A percentile compares a stretch with the other conserved stretches of the same genome.
phyloP scores from a whole-genome alignment of 371 early-diverging fungal species.

The Lichtheimia corymbifera region DNA sequence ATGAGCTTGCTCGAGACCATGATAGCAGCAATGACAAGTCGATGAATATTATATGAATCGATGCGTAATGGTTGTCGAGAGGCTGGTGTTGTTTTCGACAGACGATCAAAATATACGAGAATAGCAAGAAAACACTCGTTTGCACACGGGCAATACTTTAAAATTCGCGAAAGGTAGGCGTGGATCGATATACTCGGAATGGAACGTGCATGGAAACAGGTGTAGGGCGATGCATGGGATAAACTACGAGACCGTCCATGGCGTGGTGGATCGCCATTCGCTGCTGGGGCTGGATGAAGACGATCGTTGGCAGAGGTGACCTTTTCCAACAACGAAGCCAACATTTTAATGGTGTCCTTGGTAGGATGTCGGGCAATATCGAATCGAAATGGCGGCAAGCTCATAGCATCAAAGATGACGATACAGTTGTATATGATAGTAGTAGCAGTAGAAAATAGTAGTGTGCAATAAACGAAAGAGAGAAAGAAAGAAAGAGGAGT shows the following conservation, averaged over 20 bases:
- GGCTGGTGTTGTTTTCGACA: conserved; percentile 49
- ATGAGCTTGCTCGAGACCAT: conserved; percentile 85
- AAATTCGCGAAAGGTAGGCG: conserved; percentile 82
- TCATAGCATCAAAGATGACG: conserved; percentile 13
- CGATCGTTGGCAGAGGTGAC: conserved; percentile 58
- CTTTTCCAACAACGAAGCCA: conserved; percentile 61
- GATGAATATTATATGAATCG: conserved; percentile 88
- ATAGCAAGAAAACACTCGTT: conserved; percentile 85
- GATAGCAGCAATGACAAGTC: conserved; percentile 81
- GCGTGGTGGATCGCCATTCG: conserved; percentile 25
- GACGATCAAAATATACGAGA: conserved; percentile 83
- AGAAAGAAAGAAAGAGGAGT: neutral
- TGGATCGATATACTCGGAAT: conserved; percentile 86
- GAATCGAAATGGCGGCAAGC: conserved; percentile 22
- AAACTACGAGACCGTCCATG: conserved; percentile 20
- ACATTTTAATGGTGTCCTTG: conserved; percentile 66
- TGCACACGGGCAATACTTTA: conserved; percentile 89
- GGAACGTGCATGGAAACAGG: conserved; percentile 85
- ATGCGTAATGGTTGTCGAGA: conserved; percentile 62
- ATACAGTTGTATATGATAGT: neutral
- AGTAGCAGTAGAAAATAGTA: no score
- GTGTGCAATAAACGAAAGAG: neutral
- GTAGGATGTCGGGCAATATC: conserved; percentile 62
- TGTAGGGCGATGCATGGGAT: conserved; percentile 31
- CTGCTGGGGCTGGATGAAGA: conserved; percentile 26